phyloP scores from a whole-genome alignment of 2,329 filamentous ascomycete species.

The Pyrenophora graminea region DNA sequence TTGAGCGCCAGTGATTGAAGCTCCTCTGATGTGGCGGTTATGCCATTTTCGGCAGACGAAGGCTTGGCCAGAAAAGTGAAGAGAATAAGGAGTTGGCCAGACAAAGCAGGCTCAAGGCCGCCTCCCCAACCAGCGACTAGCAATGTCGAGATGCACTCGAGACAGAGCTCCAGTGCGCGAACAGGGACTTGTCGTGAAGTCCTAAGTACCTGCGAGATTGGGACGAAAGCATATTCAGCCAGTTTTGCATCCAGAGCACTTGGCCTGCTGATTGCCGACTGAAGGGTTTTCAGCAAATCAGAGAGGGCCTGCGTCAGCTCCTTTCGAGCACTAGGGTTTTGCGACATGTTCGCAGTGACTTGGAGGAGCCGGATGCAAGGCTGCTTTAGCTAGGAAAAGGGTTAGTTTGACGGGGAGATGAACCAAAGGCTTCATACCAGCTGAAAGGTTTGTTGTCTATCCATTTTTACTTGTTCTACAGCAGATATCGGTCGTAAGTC shows the following conservation, averaged over 20 bases:
- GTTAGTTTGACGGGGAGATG: conserved; percentile 3
- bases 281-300: conserved; percentile 50
- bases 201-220: conserved; percentile 83
- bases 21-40: conserved; percentile 68
- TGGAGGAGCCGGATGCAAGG: conserved; percentile 64
- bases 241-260: conserved; percentile 73
- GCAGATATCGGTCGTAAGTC: no score
- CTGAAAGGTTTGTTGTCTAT: conserved; percentile 49
- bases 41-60: conserved; percentile 57
- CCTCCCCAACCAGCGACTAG: conserved; percentile 78
- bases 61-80: conserved; percentile 81
- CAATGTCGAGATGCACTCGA: conserved; percentile 75
- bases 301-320: conserved; percentile 56
- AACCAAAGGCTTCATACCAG: conserved; percentile 27
- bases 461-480: conserved; percentile 26
- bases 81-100: conserved; percentile 82
- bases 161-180: conserved; percentile 72
- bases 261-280: conserved; percentile 36
- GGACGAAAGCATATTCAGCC: conserved; percentile 94
- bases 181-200: conserved; percentile 73
- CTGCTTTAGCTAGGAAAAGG: conserved; percentile 56
- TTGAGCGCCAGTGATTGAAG: conserved; percentile 71
- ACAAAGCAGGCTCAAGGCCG: conserved; percentile 71
- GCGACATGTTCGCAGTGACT: conserved; percentile 56
- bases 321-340: conserved; percentile 49